Percentiles rank a stretch among this genome's conserved stretches.
These are phyloP conservation scores for Neocucurbitaria cava DNA, from an alignment of 2,329 filamentous ascomycete species.

Conservation along the genomic window DNA sequence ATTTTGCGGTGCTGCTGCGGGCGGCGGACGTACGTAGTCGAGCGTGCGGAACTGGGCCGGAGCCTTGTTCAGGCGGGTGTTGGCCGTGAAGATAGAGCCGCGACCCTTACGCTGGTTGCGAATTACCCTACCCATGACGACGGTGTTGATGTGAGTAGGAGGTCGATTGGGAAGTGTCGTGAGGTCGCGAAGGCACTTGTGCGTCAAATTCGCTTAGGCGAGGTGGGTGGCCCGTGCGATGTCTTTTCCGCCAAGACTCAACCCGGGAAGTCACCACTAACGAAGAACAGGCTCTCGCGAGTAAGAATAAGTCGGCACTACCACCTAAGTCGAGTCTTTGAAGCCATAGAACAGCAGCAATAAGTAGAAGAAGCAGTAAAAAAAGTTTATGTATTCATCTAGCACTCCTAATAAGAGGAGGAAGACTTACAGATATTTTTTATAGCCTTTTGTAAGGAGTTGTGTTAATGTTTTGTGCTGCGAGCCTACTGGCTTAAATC, in stretches of 20 bases:
- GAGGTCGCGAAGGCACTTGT: background rate
- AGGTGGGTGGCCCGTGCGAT: background rate
- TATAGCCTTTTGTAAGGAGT: too few species aligned
- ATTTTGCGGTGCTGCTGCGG: slow-evolving; percentile 27
- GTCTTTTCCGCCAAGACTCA: background rate
- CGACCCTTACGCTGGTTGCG: slow-evolving; percentile 76
- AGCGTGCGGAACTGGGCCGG: slow-evolving; percentile 95
- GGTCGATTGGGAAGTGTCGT: slow-evolving; percentile 9
- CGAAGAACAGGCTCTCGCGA: too few species aligned
- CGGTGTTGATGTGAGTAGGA: slow-evolving; percentile 41
- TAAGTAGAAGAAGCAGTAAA: too few species aligned
- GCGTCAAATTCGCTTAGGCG: background rate
- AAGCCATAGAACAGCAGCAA: too few species aligned
- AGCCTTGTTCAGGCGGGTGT: slow-evolving; percentile 81
- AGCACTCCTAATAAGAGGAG: too few species aligned
- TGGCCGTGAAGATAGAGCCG: slow-evolving; percentile 77
- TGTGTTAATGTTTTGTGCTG: too few species aligned
- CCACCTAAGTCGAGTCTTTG: too few species aligned
- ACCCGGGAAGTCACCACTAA: background rate
- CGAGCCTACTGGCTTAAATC: too few species aligned
- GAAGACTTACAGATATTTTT: too few species aligned
- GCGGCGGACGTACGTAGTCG: slow-evolving; percentile 70
- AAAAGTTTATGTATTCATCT: too few species aligned
- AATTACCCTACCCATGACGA: slow-evolving; percentile 71
- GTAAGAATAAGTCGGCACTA: too few species aligned